Evolutionary conservation across 805 yeast species (phyloP), one percentile per base, ranked within the genome.

Genomic region (Torulaspora maleeae): DNA sequence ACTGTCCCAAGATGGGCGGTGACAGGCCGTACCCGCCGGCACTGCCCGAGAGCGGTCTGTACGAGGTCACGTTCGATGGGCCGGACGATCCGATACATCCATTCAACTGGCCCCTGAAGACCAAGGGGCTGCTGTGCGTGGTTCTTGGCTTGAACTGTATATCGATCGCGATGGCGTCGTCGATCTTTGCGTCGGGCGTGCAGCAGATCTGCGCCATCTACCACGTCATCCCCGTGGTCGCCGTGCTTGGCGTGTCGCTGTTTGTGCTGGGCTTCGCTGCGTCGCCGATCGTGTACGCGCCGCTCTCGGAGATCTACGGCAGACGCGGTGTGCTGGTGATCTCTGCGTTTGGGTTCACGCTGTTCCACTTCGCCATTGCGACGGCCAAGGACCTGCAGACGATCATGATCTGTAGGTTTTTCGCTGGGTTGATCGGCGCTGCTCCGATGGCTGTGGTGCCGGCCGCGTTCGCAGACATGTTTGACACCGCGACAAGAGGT

Each of bases 221-320:
- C 64, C 77, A 77, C 47, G 79, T 90, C 38, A 82, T 85, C 34
- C 50, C 58, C 5, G 84, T 80, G 9, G 90, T 81, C n/a, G 83
- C 84, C 11, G 76, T 86, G 17, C 72, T 91, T 38, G 85, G 87
- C 45, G 75, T 88, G 8, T 80, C 96, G 0, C 71, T 89, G 20
- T 90, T 79, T 57, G 96, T 90, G n/a, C 65, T 88, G 34, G 98
- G 97, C 9, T 91, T 89, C 67, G 97, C 96, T 1, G 76, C 87
- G 0, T 96, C 97, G 15, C 98, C 98, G 3, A 72, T 90, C 41
- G 58, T 87, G 29, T 90, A 93, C 88, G 96, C 93, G 20, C 96
- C 95, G 4, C 62, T 85, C 29, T 82, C 91, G n/a, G 95, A 85
- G 63, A 58, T 83, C 29, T 82, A 74, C 53, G 93, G 95, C 44